Conservation (phyloP, 768 basidiomycete genomes). For the Leccinum olivaceopallidum region DNA sequence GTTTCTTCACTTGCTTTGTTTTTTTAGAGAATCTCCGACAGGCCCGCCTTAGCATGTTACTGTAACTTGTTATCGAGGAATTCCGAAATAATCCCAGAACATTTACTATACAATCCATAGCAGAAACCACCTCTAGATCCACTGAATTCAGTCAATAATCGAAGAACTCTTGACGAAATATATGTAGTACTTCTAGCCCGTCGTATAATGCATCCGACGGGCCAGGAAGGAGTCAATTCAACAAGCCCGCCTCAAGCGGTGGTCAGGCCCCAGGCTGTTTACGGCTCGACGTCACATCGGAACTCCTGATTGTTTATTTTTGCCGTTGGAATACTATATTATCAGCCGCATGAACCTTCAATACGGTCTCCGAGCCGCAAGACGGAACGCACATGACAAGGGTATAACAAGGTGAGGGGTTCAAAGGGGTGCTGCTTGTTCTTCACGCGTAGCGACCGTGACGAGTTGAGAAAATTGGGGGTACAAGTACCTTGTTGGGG, state of each 20-base stretch:
- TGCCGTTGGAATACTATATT: too few relatives aligned
- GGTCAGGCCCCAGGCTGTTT: neutral
- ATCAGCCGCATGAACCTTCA: neutral
- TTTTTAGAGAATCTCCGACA: neutral
- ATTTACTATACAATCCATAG: neutral
- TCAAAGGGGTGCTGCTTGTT: neutral
- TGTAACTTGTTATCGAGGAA: neutral
- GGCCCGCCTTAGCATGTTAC: too few relatives aligned
- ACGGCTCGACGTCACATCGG: too few relatives aligned
- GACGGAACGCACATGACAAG: neutral
- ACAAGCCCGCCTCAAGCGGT: neutral
- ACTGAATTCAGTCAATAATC: neutral
- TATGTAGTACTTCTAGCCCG: too few relatives aligned
- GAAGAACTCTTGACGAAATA: neutral
- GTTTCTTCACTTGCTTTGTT: neutral
- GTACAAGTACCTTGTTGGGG: neutral
- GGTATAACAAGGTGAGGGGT: neutral
- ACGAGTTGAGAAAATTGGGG: neutral
- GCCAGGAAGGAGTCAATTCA: neutral
- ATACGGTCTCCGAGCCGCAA: neutral
- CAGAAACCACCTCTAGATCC: neutral
- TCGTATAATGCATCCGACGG: neutral
- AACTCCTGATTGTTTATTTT: neutral
- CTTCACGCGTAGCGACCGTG: neutral
- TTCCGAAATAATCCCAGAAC: too few relatives aligned